Conservation (phyloP, 495 filamentous ascomycete species). For the Penicillium dipodomyicola region DNA sequence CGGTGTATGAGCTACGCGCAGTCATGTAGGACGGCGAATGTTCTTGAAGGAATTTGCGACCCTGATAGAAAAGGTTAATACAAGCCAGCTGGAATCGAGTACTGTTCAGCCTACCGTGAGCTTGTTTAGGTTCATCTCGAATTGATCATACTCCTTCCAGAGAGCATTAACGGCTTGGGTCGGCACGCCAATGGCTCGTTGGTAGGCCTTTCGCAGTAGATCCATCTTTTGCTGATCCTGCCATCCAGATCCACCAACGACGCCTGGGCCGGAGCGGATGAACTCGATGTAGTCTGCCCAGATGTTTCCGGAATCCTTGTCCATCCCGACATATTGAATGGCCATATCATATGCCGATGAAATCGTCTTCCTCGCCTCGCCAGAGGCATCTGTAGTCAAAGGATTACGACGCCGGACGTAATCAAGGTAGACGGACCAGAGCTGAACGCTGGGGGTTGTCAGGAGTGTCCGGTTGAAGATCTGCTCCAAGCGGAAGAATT, state of each 20-base stretch:
- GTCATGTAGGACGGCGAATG: conserved; percentile 90
- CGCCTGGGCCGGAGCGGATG: conserved; percentile 79
- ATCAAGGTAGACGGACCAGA: conserved; percentile 93
- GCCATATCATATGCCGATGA: conserved; percentile 87
- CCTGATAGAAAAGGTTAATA: conserved; percentile 49
- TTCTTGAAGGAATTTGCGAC: conserved; percentile 89
- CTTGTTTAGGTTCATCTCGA: conserved; percentile 91
- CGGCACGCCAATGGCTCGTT: conserved; percentile 80
- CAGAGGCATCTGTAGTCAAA: conserved; percentile 73
- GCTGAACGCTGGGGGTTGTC: conserved; percentile 69
- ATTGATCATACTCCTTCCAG: conserved; percentile 97
- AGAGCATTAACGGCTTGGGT: conserved; percentile 73
- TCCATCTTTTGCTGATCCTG: conserved; percentile 99
- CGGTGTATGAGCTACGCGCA: conserved; percentile 78
- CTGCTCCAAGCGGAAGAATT: conserved; percentile 70
- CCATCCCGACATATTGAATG: conserved; percentile 82
- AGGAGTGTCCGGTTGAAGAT: conserved; percentile 77
- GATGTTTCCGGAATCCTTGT: conserved; percentile 84
- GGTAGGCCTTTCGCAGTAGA: conserved; percentile 81
- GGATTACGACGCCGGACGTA: conserved; percentile 91
- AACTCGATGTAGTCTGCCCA: conserved; percentile 95
- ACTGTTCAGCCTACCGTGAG: conserved; percentile 56
- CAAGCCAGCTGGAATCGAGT: conserved; percentile 3
- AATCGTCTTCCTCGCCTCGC: conserved; percentile 70
- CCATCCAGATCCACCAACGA: conserved; percentile 80